A percentile compares a stretch with the other conserved stretches of the same genome.
phyloP scores from a whole-genome alignment of 148 eudicot species.

The Pouteria glomerata region DNA sequence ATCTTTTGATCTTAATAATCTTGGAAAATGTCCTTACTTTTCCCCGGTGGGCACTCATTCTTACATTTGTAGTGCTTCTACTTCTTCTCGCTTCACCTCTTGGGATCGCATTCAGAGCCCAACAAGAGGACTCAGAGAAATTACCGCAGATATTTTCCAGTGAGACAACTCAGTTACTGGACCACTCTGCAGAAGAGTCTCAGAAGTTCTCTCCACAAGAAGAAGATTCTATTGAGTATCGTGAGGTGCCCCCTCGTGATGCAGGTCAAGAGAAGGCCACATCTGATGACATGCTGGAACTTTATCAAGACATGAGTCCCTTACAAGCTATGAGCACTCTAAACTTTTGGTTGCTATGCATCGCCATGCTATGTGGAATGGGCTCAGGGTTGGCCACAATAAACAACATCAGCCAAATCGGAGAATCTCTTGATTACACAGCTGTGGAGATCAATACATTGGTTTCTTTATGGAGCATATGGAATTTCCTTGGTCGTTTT shows the following conservation, averaged over 20 bases:
- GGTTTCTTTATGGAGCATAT: conserved; percentile 85
- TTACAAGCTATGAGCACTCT: conserved; percentile 53
- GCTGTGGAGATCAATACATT: conserved; percentile 46
- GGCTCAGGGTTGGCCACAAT: conserved; percentile 90
- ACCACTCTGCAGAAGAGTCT: conserved; percentile 10
- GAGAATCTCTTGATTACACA: conserved; percentile 66
- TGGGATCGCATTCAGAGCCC: conserved; percentile 44
- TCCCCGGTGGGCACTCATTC: conserved; percentile 40
- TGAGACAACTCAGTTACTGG: conserved; percentile 26
- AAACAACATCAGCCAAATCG: conserved; percentile 87
- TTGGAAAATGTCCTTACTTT: conserved; percentile 50
- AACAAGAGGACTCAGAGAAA: conserved; percentile 29
- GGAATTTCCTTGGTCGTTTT: conserved; percentile 94
- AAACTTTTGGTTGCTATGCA: conserved; percentile 73
- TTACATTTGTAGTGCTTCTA: conserved; percentile 39
- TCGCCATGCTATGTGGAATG: conserved; percentile 87
- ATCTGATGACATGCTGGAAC: conserved; percentile 11
- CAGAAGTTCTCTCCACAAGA: conserved; percentile 14
- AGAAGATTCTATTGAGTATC: conserved; percentile 17
- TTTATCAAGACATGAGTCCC: conserved; percentile 40
- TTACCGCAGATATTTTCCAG: conserved; percentile 4
- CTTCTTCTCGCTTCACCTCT: conserved; percentile 56
- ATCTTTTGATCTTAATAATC: conserved; percentile 59
- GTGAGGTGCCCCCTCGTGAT: conserved; percentile 5
- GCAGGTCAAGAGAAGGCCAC: conserved; percentile 5